Percentiles rank a stretch among this genome's conserved stretches.
Evolutionary conservation across 805 yeast species (phyloP).

Genomic region (Candida wancherniae): DNA sequence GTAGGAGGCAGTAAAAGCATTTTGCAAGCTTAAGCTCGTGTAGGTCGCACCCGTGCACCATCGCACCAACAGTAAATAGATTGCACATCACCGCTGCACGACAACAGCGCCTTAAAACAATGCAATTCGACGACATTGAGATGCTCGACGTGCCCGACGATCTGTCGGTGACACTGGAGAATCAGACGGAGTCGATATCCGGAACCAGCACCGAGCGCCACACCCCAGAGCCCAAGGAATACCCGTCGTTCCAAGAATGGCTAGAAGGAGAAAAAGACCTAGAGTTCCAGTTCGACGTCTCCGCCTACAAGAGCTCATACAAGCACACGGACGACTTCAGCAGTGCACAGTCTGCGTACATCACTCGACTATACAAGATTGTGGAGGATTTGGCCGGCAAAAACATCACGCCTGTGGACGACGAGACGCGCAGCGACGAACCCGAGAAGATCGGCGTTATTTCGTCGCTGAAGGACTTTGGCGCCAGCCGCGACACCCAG

Average conservation of each 20-base stretch:
- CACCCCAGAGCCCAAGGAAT: constrained; percentile 13
- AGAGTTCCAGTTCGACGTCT: constrained; percentile 39
- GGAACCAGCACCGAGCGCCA: constrained; percentile 8
- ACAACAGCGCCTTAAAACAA: constrained; percentile 1
- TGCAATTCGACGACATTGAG: constrained; percentile 27
- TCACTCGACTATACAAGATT: constrained; percentile 46
- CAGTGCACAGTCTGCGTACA: constrained; percentile 41
- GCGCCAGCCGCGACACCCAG: constrained; percentile 7
- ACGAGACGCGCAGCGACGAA: too few species aligned
- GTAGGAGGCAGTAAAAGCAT: neutral
- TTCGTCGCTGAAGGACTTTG: constrained; percentile 15
- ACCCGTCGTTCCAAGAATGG: constrained; percentile 45
- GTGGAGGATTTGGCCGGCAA: constrained; percentile 36
- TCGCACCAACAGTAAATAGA: too few species aligned
- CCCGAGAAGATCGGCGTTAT: constrained; percentile 32
- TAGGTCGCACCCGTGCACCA: constrained; percentile 2
- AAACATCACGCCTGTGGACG: constrained; percentile 16
- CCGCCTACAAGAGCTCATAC: constrained; percentile 34
- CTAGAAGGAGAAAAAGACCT: constrained; percentile 31
- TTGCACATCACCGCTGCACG: too few species aligned
- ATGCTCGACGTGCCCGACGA: constrained; percentile 41
- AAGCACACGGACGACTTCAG: constrained; percentile 34
- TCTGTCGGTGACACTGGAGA: constrained; percentile 17
- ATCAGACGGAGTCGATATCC: constrained; percentile 26
- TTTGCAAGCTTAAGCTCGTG: neutral